Evolutionary conservation across 2,329 filamentous ascomycete genomes (phyloP), one percentile per base, ranked within the genome.

Genomic region (Onygena corvina): DNA sequence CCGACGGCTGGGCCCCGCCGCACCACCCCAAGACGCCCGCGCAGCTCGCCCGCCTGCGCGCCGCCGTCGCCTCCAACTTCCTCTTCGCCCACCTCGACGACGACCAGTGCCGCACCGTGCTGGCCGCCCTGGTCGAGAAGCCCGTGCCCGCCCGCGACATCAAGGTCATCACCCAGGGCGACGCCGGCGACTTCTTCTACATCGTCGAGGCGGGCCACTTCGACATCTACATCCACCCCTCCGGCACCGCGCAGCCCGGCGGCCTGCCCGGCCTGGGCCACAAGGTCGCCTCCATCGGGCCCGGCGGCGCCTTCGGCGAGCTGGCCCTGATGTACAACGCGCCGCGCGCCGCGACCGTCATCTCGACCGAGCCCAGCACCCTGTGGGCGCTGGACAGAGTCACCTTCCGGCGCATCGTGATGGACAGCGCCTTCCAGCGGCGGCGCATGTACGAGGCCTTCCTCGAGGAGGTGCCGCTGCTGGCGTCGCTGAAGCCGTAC

Each of bases 291-390:
- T 81, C 76, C 31, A 93, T 93, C 51, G 83, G 86, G 38, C 79
- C 88, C 2, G 92, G 92, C 46, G 89, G 89, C 53, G 94, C 88
- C 3, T 98, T 98, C 67, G 92, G 92, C 59, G 92, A 98, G 71
- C 76, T 98, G 50, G 92, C 92, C 9, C 75, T 98, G 60, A 96
- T 98, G 92, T 96, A 98, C 72, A 95, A 96, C 61, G 88, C 92
- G 18, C 92, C 92, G 21, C 86, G 92, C 61, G 92, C 92, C 35
- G 92, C 92, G 2, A 96, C 92, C 0, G 86, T 98, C 52, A 78
- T 93, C 53, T 94, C 86, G 25, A 81, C 83, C 9, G 86, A 93
- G 60, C 65, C 82, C 2, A 89, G 84, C 61, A 89, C 84, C 2
- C 76, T 98, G 7, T 98, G 92, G 92, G 88, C 88, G 16, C 75